Percentiles rank a stretch among this genome's conserved stretches.
These are phyloP conservation scores for Trametes sanguinea DNA, from an alignment of 768 basidiomycete genomes.

Conservation along the genomic window DNA sequence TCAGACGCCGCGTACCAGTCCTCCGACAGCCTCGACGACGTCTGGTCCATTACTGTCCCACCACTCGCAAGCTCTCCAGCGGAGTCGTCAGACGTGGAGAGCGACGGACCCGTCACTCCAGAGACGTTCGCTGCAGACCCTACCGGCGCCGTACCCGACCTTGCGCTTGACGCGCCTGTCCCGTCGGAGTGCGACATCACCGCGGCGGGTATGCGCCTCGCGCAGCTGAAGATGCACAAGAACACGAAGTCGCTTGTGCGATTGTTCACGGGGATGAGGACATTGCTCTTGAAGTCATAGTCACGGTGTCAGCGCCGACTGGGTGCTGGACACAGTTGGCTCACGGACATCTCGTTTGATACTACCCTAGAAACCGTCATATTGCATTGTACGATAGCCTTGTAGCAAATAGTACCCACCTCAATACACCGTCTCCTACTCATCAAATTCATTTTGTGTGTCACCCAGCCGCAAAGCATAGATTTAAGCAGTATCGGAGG, in stretches of 20 bases:
- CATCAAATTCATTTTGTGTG: background rate
- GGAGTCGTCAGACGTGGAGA: conserved; percentile 14
- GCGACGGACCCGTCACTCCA: conserved; percentile 26
- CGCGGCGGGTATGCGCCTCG: conserved; percentile 6
- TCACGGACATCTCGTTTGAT: background rate
- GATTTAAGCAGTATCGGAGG: conserved; percentile 1
- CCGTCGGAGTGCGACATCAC: conserved; percentile 14
- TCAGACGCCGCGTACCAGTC: background rate
- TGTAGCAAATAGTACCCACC: background rate
- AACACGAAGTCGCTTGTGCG: background rate
- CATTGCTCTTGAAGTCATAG: background rate
- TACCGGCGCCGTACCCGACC: conserved; percentile 13
- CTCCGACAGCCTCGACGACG: conserved; percentile 9
- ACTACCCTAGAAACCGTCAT: background rate
- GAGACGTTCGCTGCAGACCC: conserved; percentile 13
- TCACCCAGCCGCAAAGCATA: background rate
- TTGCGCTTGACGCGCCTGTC: conserved; percentile 17
- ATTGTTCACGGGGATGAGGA: conserved; percentile 10
- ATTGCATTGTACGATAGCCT: background rate
- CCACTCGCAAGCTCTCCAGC: conserved; percentile 2
- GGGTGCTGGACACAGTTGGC: conserved; percentile 14
- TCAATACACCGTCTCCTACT: background rate
- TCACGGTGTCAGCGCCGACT: background rate
- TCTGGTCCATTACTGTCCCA: conserved; percentile 7
- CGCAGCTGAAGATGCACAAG: conserved; percentile 11